These are phyloP conservation scores for Talaromyces liani DNA, from an alignment of 495 filamentous ascomycete species.

Conservation along the genomic window DNA sequence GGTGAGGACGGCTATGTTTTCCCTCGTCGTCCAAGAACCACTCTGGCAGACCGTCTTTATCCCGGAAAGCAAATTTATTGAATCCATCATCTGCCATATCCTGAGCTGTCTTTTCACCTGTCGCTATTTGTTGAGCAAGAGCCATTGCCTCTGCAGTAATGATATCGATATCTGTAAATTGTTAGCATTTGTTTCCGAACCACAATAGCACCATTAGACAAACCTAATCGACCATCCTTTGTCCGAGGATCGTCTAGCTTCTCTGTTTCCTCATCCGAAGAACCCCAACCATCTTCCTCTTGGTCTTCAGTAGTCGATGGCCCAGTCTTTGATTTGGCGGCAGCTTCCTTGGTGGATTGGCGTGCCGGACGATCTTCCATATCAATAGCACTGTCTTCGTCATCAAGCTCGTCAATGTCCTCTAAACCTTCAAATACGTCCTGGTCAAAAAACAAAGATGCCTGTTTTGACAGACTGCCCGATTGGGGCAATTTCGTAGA, in stretches of 20 bases:
- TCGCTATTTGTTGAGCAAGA: slow-evolving; percentile 85
- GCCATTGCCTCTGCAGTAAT: slow-evolving; percentile 99
- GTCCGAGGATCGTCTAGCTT: slow-evolving; percentile 58
- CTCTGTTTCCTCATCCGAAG: slow-evolving; percentile 52
- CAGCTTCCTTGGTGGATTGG: slow-evolving; percentile 16
- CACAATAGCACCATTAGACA: neutral
- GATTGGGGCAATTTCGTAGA: slow-evolving; percentile 34
- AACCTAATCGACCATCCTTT: slow-evolving; percentile 61
- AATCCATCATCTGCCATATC: slow-evolving; percentile 86
- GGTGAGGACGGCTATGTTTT: slow-evolving; percentile 73
- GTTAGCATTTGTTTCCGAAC: slow-evolving; percentile 19
- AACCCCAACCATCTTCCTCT: slow-evolving; percentile 39
- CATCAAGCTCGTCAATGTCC: slow-evolving; percentile 39
- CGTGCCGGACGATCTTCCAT: slow-evolving; percentile 25
- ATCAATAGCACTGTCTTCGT: slow-evolving; percentile 36
- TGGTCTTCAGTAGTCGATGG: slow-evolving; percentile 48
- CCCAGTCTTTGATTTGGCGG: slow-evolving; percentile 16
- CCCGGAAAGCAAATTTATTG: slow-evolving; percentile 86
- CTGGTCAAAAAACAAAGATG: slow-evolving; percentile 85
- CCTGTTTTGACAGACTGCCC: slow-evolving; percentile 67
- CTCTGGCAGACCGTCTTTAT: slow-evolving; percentile 87
- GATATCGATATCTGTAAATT: slow-evolving; percentile 80
- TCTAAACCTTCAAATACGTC: slow-evolving; percentile 85
- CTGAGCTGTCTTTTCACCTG: slow-evolving; percentile 67
- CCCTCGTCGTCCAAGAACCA: slow-evolving; percentile 96